A percentile compares a stretch with the other conserved stretches of the same genome.
Evolutionary conservation across 305 asterid species (phyloP).

Genomic region (Fraxinus angustifolia): DNA sequence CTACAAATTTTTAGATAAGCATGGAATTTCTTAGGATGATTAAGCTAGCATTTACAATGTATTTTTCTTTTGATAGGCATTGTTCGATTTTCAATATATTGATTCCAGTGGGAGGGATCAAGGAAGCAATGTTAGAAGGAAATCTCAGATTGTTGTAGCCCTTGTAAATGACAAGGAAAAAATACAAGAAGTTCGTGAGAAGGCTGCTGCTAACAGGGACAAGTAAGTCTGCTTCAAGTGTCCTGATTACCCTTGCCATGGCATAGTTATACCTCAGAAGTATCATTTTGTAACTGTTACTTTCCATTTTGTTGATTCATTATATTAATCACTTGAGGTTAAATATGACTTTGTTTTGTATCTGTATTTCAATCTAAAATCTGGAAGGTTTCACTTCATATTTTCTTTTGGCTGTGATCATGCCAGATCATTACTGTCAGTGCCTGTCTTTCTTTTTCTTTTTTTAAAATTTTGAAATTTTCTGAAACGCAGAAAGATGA

Average conservation of each 20-base stretch:
- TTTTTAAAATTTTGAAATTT: not conserved
- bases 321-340: not conserved
- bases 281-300: not conserved
- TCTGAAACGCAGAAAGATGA: not conserved
- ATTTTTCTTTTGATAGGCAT: constrained; percentile 48
- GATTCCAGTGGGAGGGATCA: constrained; percentile 92
- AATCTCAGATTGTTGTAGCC: constrained; percentile 83
- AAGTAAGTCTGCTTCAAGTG: constrained; percentile 51
- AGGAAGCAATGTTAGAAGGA: constrained; percentile 87
- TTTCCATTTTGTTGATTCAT: constrained; percentile 1
- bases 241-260: constrained; percentile 19
- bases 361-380: constrained; percentile 10
- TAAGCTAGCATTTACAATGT: constrained; percentile 11
- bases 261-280: not conserved
- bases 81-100: constrained; percentile 88
- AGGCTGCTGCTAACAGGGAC: constrained; percentile 81
- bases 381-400: constrained; percentile 7
- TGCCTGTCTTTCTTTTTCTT: not conserved
- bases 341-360: not conserved
- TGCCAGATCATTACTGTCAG: not conserved
- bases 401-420: not conserved
- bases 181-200: constrained; percentile 83
- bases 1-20: not conserved
- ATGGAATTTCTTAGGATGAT: not conserved
- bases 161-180: constrained; percentile 93